Evolutionary conservation across 768 basidiomycete species (phyloP), one percentile per base, ranked within the genome.

Genomic region (Goffeauzyma gilvescens): DNA sequence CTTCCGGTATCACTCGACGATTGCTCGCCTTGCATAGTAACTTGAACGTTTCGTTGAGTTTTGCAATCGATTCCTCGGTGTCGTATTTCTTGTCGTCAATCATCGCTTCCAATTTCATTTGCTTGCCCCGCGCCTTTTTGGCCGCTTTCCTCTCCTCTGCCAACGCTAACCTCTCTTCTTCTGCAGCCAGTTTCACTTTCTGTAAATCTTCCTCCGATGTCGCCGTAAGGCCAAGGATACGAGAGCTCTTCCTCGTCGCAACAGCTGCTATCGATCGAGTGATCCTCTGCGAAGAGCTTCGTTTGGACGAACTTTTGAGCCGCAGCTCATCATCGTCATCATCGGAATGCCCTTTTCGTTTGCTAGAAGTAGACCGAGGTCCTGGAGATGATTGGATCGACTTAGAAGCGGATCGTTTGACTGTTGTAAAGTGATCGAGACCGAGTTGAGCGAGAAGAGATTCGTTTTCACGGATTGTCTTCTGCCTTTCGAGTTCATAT

Each of bases 401-500:
- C 26, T 22, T 6, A 40, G 33, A 1, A 49, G 30, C 21, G 39
- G 32, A 2, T 50, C 35, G 14, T 50, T 20, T 18, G 41, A 42
- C 34, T 52, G 42, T 24, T 53, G 50, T 22, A 50, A 51, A 30
- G 52, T 49, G 45, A 37, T 59, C 55, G 17, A 64, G 46, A 6
- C 62, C 62, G 17, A 64, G 50, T 14, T 52, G 53, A 32, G 59
- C 55, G 37, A 64, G 54, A 12, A 64, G 51, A 0, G 37, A 41
- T 35, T 53, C 52, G 37, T 64, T 64, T 32, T 55, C 54, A 4
- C 56, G 56, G 23, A 64, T 64, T 24, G 47, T 59, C 38, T 55
- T 53, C 32, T 55, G 60, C 14, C 62, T 54, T 48, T 64, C 62
- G 26, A 52, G 42, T 45, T 64, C 62, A n/a, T n/a, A n/a, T n/a